Evolutionary conservation across 2,329 filamentous ascomycete genomes (phyloP).

Genomic region (Blastomyces emzantsi): DNA sequence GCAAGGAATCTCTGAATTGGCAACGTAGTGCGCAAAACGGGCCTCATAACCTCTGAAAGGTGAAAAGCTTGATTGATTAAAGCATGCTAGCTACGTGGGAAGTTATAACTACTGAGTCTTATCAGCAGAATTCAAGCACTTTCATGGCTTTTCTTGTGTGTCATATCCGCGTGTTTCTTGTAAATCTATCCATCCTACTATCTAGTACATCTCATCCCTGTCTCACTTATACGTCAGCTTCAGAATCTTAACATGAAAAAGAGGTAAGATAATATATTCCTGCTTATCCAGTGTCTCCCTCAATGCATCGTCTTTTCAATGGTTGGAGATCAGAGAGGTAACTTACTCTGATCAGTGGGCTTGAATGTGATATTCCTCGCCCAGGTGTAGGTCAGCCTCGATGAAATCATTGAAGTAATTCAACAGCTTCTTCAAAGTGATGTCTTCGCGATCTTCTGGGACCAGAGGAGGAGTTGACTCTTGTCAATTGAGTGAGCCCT

Average conservation of each 20-base stretch:
- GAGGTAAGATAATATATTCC: neutral
- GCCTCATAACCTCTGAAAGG: too few species aligned
- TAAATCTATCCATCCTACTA: constrained; percentile 1
- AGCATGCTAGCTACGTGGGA: too few species aligned
- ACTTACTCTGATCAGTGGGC: neutral
- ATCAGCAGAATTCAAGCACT: neutral
- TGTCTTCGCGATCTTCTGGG: neutral
- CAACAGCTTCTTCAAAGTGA: neutral
- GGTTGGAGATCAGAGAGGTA: neutral
- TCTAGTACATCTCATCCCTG: neutral
- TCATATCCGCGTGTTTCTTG: neutral
- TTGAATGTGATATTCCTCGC: neutral
- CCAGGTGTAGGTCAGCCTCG: neutral
- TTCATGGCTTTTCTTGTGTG: neutral
- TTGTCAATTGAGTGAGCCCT: neutral
- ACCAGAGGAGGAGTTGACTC: neutral
- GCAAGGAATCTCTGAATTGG: too few species aligned
- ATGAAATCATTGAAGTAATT: neutral
- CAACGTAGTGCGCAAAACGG: too few species aligned
- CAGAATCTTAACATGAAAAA: neutral
- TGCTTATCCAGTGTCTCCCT: neutral
- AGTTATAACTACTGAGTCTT: too few species aligned
- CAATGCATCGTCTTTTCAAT: neutral
- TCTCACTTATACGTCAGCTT: neutral
- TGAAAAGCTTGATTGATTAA: too few species aligned